phyloP scores from a whole-genome alignment of 345 rosid species.

The Citrus maxima region DNA sequence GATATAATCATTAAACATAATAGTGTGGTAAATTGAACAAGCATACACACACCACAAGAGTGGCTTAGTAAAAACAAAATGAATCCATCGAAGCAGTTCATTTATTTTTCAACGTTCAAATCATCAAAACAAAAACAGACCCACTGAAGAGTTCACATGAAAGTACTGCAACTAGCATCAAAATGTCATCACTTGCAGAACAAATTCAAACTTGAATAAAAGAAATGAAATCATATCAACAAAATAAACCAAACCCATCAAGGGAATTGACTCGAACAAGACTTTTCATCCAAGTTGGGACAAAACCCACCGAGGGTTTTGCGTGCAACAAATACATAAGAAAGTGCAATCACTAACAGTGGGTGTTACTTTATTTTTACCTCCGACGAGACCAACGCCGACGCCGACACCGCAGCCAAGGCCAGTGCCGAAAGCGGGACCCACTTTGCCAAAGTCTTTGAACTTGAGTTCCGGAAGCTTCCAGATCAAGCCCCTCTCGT shows the following conservation, averaged over 20 bases:
- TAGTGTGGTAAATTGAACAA: too few species aligned
- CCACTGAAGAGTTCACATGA: background rate
- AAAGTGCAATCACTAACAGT: background rate
- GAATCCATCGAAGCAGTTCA: background rate
- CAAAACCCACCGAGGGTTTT: background rate
- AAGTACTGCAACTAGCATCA: background rate
- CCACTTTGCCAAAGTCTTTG: conserved; percentile 64
- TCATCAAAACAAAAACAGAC: background rate
- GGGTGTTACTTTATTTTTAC: conserved; percentile 22
- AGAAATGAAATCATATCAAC: background rate
- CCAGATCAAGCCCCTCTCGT: conserved; percentile 63
- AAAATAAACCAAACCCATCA: background rate
- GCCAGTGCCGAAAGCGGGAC: conserved; percentile 85
- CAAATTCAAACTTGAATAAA: background rate
- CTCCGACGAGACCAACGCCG: conserved; percentile 81
- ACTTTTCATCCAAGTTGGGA: too few species aligned
- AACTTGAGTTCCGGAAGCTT: conserved; percentile 67
- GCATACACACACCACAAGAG: background rate
- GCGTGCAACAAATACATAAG: background rate
- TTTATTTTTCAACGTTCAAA: background rate
- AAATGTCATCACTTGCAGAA: background rate
- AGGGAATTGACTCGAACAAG: background rate
- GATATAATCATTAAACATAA: background rate
- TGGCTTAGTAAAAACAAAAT: background rate
- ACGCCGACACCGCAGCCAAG: conserved; percentile 84